phyloP scores from a whole-genome alignment of 768 basidiomycete species.

The Stropharia rugosoannulata region DNA sequence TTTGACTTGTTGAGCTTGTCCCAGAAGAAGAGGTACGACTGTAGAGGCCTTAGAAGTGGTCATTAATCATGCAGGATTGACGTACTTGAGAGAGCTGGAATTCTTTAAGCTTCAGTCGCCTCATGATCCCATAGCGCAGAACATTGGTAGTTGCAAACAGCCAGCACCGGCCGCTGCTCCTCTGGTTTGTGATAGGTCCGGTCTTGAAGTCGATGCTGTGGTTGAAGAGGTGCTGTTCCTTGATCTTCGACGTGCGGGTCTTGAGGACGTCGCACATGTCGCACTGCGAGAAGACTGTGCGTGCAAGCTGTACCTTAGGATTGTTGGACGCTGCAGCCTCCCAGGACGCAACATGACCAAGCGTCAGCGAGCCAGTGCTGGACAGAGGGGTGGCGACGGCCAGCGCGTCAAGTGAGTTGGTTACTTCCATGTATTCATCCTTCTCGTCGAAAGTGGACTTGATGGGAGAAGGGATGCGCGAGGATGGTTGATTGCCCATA shows the following conservation, averaged over 20 bases:
- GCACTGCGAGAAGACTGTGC: slow-evolving; percentile 70
- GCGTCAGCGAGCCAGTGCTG: slow-evolving; percentile 58
- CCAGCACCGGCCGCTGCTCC: slow-evolving; percentile 91
- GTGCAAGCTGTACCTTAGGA: slow-evolving; percentile 69
- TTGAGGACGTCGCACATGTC: slow-evolving; percentile 63
- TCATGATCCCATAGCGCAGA: slow-evolving; percentile 80
- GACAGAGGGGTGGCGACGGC: slow-evolving; percentile 43
- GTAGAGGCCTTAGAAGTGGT: not conserved
- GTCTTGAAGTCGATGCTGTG: slow-evolving; percentile 78
- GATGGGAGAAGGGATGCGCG: slow-evolving; percentile 24
- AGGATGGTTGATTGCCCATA: slow-evolving; percentile 34
- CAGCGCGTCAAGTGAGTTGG: slow-evolving; percentile 31
- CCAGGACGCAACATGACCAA: slow-evolving; percentile 64
- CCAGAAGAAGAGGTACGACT: slow-evolving; percentile 94
- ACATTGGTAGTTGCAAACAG: slow-evolving; percentile 92
- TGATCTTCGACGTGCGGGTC: slow-evolving; percentile 59
- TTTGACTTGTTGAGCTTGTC: slow-evolving; percentile 95
- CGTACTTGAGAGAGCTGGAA: slow-evolving; percentile 88
- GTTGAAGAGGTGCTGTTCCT: slow-evolving; percentile 82
- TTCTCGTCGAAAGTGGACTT: slow-evolving; percentile 29
- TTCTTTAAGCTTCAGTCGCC: slow-evolving; percentile 80
- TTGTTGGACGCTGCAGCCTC: slow-evolving; percentile 53
- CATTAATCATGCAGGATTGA: not conserved
- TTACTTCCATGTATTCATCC: slow-evolving; percentile 22
- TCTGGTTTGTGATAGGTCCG: slow-evolving; percentile 83